phyloP scores from a whole-genome alignment of 1,284 basidiomycete species.

The Lentinula novae-zelandiae region DNA sequence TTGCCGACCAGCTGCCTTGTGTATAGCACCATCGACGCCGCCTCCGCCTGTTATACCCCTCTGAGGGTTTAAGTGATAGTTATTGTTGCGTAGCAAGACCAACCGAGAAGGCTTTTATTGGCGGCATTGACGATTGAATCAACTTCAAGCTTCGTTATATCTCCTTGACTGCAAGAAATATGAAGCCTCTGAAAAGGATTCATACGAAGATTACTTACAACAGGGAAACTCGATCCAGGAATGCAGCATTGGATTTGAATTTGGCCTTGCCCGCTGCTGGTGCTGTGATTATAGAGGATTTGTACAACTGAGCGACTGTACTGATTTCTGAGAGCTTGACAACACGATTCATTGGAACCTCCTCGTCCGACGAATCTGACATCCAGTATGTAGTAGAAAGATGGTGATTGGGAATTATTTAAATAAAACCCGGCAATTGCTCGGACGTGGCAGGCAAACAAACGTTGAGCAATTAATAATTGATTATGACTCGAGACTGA shows the following conservation, averaged over 20 bases:
- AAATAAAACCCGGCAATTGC: neutral
- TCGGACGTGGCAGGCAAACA: neutral
- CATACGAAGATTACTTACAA: constrained; percentile 40
- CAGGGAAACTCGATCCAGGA: constrained; percentile 55
- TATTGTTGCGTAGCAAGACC: constrained; percentile 16
- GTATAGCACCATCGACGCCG: constrained; percentile 83
- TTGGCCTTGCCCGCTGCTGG: constrained; percentile 18
- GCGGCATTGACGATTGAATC: constrained; percentile 90
- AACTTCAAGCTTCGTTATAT: constrained; percentile 70
- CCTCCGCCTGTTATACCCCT: neutral
- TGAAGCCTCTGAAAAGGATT: neutral
- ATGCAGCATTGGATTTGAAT: constrained; percentile 31
- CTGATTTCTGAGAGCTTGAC: constrained; percentile 8
- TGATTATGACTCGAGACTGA: neutral
- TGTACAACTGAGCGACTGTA: constrained; percentile 7
- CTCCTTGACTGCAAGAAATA: constrained; percentile 55
- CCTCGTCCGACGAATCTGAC: constrained; percentile 5
- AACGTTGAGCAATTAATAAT: neutral
- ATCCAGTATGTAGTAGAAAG: neutral
- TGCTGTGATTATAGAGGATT: constrained; percentile 7
- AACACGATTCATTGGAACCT: neutral
- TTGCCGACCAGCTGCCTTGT: constrained; percentile 74
- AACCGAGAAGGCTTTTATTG: constrained; percentile 73
- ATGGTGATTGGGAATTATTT: neutral
- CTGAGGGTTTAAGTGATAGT: neutral